Percentiles rank a stretch among this genome's conserved stretches.
These are phyloP conservation scores for Jamesozyma gamospora DNA, from an alignment of 805 yeast genomes.

Conservation along the genomic window DNA sequence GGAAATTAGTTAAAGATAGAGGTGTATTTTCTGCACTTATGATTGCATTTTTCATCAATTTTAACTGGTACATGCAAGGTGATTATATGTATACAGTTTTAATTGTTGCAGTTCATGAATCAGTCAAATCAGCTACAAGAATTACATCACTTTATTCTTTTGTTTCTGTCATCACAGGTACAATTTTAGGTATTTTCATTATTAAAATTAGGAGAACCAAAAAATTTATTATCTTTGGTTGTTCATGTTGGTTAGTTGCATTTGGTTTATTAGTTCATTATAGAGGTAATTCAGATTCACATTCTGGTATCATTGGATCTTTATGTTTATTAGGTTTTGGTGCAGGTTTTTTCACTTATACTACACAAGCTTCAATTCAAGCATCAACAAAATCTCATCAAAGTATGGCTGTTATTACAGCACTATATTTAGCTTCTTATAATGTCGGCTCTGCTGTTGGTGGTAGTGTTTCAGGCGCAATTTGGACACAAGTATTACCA, in stretches of 20 bases:
- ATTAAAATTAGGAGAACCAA: conserved; percentile 45
- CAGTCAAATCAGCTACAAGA: conserved; percentile 54
- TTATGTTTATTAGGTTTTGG: conserved; percentile 60
- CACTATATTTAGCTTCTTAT: conserved; percentile 47
- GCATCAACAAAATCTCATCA: conserved; percentile 48
- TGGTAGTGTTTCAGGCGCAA: conserved; percentile 53
- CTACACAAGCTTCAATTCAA: conserved; percentile 53
- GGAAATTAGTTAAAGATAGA: conserved; percentile 44
- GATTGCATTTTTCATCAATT: conserved; percentile 46
- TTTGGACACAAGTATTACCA: conserved; percentile 55
- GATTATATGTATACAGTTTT: conserved; percentile 56
- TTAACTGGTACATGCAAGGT: conserved; percentile 57
- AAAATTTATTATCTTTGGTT: conserved; percentile 50
- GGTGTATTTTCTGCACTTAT: conserved; percentile 56
- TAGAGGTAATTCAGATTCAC: conserved; percentile 44
- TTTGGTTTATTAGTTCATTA: conserved; percentile 49
- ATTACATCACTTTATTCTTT: conserved; percentile 54
- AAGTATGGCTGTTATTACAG: conserved; percentile 53
- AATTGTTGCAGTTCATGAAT: conserved; percentile 46
- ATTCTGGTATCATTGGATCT: conserved; percentile 56
- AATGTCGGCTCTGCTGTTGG: conserved; percentile 60
- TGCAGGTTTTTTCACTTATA: conserved; percentile 62
- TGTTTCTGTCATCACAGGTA: conserved; percentile 53
- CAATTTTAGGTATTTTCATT: conserved; percentile 42
- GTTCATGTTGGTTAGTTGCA: conserved; percentile 47